A percentile compares a stretch with the other conserved stretches of the same genome.
Evolutionary conservation across 306 rosid genomes (phyloP).

Genomic region (Glycyrrhiza uralensis): DNA sequence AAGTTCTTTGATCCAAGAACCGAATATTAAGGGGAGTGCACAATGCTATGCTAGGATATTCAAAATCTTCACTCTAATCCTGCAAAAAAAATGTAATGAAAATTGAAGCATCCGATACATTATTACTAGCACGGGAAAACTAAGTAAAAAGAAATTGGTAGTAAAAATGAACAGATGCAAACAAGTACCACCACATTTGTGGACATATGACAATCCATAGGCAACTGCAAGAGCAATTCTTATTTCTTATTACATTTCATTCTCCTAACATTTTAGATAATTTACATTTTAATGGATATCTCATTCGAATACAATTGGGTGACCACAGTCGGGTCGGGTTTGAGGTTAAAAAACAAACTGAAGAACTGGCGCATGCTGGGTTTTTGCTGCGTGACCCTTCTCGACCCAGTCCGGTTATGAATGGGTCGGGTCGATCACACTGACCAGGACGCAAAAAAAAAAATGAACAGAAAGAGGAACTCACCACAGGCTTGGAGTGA

Average conservation of each 20-base stretch:
- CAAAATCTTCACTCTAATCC: conserved; percentile 30
- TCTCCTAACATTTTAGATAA: neutral
- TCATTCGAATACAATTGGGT: too few species aligned
- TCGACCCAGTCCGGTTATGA: too few species aligned
- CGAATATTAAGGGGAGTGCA: neutral
- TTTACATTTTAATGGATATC: neutral
- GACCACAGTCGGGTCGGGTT: too few species aligned
- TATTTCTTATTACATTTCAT: neutral
- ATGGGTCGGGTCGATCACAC: too few species aligned
- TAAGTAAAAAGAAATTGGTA: neutral
- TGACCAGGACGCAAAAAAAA: too few species aligned
- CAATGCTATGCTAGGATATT: too few species aligned
- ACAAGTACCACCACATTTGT: neutral
- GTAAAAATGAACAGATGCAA: neutral
- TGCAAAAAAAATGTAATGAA: conserved; percentile 4
- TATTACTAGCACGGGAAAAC: neutral
- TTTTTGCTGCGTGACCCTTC: too few species aligned
- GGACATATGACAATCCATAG: neutral
- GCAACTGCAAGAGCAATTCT: neutral
- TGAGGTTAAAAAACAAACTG: too few species aligned
- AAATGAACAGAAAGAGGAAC: too few species aligned
- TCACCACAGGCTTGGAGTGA: too few species aligned
- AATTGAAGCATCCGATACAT: neutral
- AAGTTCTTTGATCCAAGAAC: conserved; percentile 7
- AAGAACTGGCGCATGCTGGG: too few species aligned